Base-by-base conservation (phyloP, 2,329 filamentous ascomycete genomes). In the Tolypocladium endophyticum region DNA sequence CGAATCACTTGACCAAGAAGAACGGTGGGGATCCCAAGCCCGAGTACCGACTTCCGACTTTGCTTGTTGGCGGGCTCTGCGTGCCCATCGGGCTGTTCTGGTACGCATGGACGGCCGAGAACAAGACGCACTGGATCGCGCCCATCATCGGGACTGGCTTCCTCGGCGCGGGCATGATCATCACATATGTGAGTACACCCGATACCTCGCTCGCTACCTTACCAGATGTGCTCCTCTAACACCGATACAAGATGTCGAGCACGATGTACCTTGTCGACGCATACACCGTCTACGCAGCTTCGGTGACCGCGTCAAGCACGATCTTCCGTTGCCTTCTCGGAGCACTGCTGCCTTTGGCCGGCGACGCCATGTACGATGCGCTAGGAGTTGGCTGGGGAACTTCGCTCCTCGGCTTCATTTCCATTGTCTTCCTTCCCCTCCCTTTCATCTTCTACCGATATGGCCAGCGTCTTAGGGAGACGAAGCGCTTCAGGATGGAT, bases 71-170 rank as follows among this genome's bases (percentile, higher is more conserved):
- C 1, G 60, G 56, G 12, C 54, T 61, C 6, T 41, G 62, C 50
- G 61, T 69, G 0, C 63, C 67, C 3, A 55, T 66, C 1, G 66
- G 69, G 0, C 38, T 71, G 2, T 59, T 69, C 23, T 53, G 68
- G 41, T 69, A 70, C 30, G 67, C 64, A 0, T 69, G 67, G 69
- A 63, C 64, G 33, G 75, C 76, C 0, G 66, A 83, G n/a, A 73
- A 76, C 14, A 63, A 72, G n/a, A 72, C 79, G 1, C 78, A 81
- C 59, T 84, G 79, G 78, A 77, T 83, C 16, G 76, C 82, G 20
- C 79, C 80, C 0, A 78, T 80, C 57, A 71, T 79, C 6, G 75
- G 73, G 0, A 80, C 74, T 0, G 65, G 54, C 28, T 38, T 56
- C 54, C 38, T 56, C n/a, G 38, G 54, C 11, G 38, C 25, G 23